A percentile compares a stretch with the other conserved stretches of the same genome.
These are phyloP conservation scores for Lasiosphaeria miniovina DNA, from an alignment of 495 filamentous ascomycete species.

Conservation along the genomic window DNA sequence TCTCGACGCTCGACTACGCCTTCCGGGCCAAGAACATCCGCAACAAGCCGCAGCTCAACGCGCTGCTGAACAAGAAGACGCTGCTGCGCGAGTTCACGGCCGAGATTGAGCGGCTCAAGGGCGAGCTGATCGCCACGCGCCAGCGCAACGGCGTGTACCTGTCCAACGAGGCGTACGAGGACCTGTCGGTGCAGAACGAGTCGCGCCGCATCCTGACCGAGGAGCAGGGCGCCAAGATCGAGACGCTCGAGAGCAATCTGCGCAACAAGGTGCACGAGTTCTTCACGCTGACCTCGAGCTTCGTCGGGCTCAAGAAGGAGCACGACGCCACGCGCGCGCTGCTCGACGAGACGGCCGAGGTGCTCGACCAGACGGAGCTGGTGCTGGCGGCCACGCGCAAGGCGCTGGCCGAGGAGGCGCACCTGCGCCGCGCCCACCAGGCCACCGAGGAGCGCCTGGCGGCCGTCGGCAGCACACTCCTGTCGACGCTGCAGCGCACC, in stretches of 20 bases:
- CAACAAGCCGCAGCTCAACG: slow-evolving; percentile 95
- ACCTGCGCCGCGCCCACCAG: slow-evolving; percentile 78
- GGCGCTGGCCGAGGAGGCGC: slow-evolving; percentile 73
- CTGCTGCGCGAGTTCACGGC: slow-evolving; percentile 81
- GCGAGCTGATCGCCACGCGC: slow-evolving; percentile 86
- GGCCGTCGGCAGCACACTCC: slow-evolving; percentile 66
- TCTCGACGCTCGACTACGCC: slow-evolving; percentile 95
- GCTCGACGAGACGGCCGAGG: slow-evolving; percentile 72
- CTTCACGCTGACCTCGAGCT: slow-evolving; percentile 76
- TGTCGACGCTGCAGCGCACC: slow-evolving; percentile 70
- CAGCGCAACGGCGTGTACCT: slow-evolving; percentile 95
- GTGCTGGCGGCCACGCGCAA: slow-evolving; percentile 72
- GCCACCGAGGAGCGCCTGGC: slow-evolving; percentile 75
- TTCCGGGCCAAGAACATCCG: slow-evolving; percentile 97
- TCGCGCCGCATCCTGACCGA: slow-evolving; percentile 88
- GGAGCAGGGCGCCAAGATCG: slow-evolving; percentile 88
- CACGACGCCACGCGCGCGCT: slow-evolving; percentile 68
- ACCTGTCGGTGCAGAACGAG: slow-evolving; percentile 85
- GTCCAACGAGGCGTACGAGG: slow-evolving; percentile 77
- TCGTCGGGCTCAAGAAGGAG: slow-evolving; percentile 81
- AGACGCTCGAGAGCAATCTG: slow-evolving; percentile 84
- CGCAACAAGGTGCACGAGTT: slow-evolving; percentile 90
- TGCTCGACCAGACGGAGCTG: slow-evolving; percentile 83
- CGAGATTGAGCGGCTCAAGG: slow-evolving; percentile 94
- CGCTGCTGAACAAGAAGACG: slow-evolving; percentile 85